Evolutionary conservation across 2,329 filamentous ascomycete genomes (phyloP), one percentile per base, ranked within the genome.

Genomic region (Phoma sp.): DNA sequence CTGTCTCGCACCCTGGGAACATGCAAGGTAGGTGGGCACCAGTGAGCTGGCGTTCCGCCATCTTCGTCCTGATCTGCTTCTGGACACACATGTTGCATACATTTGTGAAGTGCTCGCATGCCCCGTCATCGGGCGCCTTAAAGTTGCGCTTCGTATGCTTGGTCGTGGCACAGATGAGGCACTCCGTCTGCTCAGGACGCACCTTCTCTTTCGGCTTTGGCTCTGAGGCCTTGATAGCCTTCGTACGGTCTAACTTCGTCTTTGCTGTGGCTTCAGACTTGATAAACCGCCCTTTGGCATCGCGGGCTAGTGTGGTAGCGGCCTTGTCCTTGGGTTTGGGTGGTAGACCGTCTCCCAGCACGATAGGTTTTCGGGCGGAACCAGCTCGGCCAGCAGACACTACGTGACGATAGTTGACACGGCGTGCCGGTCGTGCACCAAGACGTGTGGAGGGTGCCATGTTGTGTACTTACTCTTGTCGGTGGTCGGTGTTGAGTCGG

Each of bases 11-110:
- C 1, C 47, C 28, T 5, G 40, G 42, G 15, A 61, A 60, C 6
- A 57, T 57, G 33, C 65, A 71, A 1, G 36, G 28, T 7, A 67
- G 32, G 9, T 53, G 50, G 2, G 56, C 57, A 2, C 65, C 60
- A 7, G 18, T 20, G 4, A 71, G 52, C 7, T 59, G 51, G 5
- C 57, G 57, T 5, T 53, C 39, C 1, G 32, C 20, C 1, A 67
- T 56, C 52, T 61, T 66, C 1, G 49, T 43, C 47, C 59, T 62
- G 30, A 71, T 33, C 52, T 65, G 54, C 18, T 55, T 62, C 18
- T 48, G 42, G 14, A 70, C 46, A 48, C 66, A 70, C 2, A 18
- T 2, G n/a, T 43, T 56, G 43, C 67, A 71, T 15, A 56, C 62
- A 20, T 39, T 33, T 9, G 53, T 20, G 46, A 67, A 64, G 47